Evolutionary conservation across 768 basidiomycete species (phyloP), one percentile per base, ranked within the genome.

Genomic region (Stropharia rugosoannulata): DNA sequence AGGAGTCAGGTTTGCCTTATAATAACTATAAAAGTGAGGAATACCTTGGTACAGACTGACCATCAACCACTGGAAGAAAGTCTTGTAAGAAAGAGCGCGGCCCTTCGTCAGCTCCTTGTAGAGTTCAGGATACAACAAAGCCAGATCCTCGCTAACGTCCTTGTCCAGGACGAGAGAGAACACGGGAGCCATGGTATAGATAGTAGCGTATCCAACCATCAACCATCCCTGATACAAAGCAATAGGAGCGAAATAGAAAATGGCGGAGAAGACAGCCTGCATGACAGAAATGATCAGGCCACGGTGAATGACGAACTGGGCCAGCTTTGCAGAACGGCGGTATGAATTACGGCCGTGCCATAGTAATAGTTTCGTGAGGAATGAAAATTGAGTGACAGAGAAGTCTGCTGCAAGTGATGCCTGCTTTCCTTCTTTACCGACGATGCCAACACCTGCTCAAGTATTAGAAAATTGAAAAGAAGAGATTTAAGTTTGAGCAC

Each of bases 261-360:
- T 95, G 2, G 91, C 86, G 7, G 90, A 93, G 67, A 95, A 98
- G 6, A 96, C 94, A 13, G 95, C 95, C 72, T 99, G 97, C 83
- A 99, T 98, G 64, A 98, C 83, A 8, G 94, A 95, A 56, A 98
- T 97, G 71, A 98, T 97, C 44, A 99, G 76, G 13, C 95, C 95
- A 57, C 95, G 88, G 66, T 98, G 97, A 61, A 98, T 98, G 61
- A 99, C 95, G 64, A 99, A 99, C 70, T 98, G 97, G 0, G 96
- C 94, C 25, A 99, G 81, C 70, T 98, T 99, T 35, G 97, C 95
- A 0, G 93, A 95, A 60, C 97, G 94, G 48, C 97, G 93, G 72
- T 99, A 99, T 8, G 94, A 97, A 72, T 98, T 98, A 44, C 97
- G 89, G 5, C 97, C 97, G 60, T 98, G 97, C 97, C 97, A 99